Evolutionary conservation across 1,284 basidiomycete genomes (phyloP).

Genomic region (Hortiboletus rubellus): DNA sequence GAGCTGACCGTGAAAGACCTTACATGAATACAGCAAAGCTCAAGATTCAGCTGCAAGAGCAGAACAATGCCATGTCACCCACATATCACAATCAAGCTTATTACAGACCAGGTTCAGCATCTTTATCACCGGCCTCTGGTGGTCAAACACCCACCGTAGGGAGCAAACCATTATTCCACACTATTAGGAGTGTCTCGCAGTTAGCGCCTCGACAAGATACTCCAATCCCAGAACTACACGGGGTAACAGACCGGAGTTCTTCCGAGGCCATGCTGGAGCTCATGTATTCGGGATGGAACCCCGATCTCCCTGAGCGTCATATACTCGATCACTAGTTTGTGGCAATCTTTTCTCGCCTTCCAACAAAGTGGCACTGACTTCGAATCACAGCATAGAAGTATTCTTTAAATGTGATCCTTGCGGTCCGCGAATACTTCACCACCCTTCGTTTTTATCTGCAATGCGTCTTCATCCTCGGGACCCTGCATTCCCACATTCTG

Average conservation of each 20-base stretch:
- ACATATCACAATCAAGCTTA: slow-evolving; percentile 11
- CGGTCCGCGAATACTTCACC: slow-evolving; percentile 74
- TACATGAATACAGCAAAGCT: slow-evolving; percentile 51
- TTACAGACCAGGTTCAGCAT: slow-evolving; percentile 25
- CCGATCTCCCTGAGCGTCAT: slow-evolving; percentile 72
- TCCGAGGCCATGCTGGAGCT: slow-evolving; percentile 60
- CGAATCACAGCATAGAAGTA: slow-evolving; percentile 59
- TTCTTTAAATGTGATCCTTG: slow-evolving; percentile 85
- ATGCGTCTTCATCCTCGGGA: slow-evolving; percentile 75
- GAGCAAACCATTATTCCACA: slow-evolving; percentile 4
- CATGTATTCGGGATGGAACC: slow-evolving; percentile 76
- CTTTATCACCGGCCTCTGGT: slow-evolving; percentile 25
- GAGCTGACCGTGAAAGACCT: slow-evolving; percentile 11
- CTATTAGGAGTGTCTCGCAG: slow-evolving; percentile 7
- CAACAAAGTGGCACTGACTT: slow-evolving; percentile 1
- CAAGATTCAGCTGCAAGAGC: slow-evolving; percentile 61
- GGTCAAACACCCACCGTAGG: slow-evolving; percentile 12
- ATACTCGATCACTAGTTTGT: slow-evolving; percentile 73
- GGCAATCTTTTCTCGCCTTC: slow-evolving; percentile 11
- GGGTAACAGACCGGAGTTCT: slow-evolving; percentile 37
- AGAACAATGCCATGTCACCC: slow-evolving; percentile 31
- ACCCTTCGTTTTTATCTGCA: slow-evolving; percentile 73
- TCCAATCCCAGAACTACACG: slow-evolving; percentile 50
- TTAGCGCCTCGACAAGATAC: slow-evolving; percentile 43
- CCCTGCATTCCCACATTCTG: slow-evolving; percentile 76